Evolutionary conservation across 176 grass and related monocot genomes (phyloP).

Genomic region (sorghum (Sorghum bicolor)): Sorghum_bicolor_NCBIv3 NC_012870.2:72354501-72355000

Average conservation of each 20-base stretch:
- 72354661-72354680: background rate
- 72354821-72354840: slow-evolving; percentile 23
- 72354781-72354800: slow-evolving; percentile 12
- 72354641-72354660: background rate
- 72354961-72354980: too few relatives aligned
- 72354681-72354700: background rate
- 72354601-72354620: slow-evolving; percentile 17
- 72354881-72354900: too few relatives aligned
- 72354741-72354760: slow-evolving; percentile 27
- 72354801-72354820: background rate
- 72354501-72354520: slow-evolving; percentile 25
- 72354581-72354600: slow-evolving; percentile 23
- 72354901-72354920: too few relatives aligned
- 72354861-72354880: too few relatives aligned
- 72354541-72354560: slow-evolving; percentile 2
- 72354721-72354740: slow-evolving; percentile 17
- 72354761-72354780: background rate
- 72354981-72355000: too few relatives aligned
- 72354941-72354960: too few relatives aligned
- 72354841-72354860: background rate
- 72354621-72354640: slow-evolving; percentile 15
- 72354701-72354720: slow-evolving; percentile 18
- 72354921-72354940: too few relatives aligned
- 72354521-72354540: background rate
- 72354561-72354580: slow-evolving; percentile 20